Evolutionary conservation across 1,284 basidiomycete genomes (phyloP), one percentile per base, ranked within the genome.

Genomic region (Puccinia brachypodii): DNA sequence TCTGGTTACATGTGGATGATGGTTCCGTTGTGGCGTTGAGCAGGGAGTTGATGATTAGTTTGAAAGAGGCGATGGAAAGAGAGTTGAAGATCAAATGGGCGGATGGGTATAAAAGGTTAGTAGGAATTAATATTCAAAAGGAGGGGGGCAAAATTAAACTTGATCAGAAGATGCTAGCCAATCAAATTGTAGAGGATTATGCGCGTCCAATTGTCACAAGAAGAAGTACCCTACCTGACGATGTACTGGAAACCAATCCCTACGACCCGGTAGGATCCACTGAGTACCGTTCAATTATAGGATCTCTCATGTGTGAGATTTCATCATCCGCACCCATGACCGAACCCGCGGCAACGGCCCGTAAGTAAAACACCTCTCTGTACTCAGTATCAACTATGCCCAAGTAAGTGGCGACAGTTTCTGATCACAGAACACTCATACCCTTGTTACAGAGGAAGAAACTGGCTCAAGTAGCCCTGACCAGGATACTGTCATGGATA

Each of bases 1-100:
- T 77, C 22, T 77, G 75, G 75, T 6, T 77, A 28, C 75, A 77
- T 40, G 75, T 77, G 1, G 42, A 77, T 22, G 42, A 73, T 47
- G 71, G 71, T 1, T 9, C 53, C 1, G 31, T 33, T 14, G 22
- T 53, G 31, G 22, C 71, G 0, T 47, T 25, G 6, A 16, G 14
- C 16, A 6, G 22, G 1, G 25, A 13, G 36, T 16, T 44, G 28
- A 4, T 73, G 31, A 13, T 4, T 3, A 14, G 13, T 9, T n/a
- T 53, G n/a, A 22, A 53, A 3, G 14, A 6, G 1, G 33, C 1
- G 3, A 42, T 73, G 31, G 2, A 14, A 3, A 33, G 3, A 7
- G 19, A 50, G 19, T 3, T 73, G 31, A 53, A 73, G 19, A 25
- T 73, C n/a, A 73, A 73, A 9, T 73, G 71, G 71, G 6, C n/a